These are phyloP conservation scores for Berberis thunbergii DNA, from an alignment of 164 flowering plant species.

Conservation along the genomic window DNA sequence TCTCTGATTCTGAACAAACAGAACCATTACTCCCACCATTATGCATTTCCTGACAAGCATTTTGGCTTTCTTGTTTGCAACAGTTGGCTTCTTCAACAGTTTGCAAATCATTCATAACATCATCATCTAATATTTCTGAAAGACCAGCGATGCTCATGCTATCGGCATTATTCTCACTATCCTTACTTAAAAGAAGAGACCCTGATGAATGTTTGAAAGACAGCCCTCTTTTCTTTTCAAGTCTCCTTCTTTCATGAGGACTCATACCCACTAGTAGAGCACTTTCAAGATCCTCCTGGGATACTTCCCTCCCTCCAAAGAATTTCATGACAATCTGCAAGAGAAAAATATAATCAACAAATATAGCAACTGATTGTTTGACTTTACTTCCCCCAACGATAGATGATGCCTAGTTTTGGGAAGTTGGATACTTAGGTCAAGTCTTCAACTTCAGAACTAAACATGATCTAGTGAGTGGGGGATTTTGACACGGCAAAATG, in stretches of 20 bases:
- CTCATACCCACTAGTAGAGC: slow-evolving; percentile 91
- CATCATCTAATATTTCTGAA: slow-evolving; percentile 7
- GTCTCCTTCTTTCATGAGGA: slow-evolving; percentile 74
- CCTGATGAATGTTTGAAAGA: slow-evolving; percentile 23
- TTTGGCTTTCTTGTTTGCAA: slow-evolving; percentile 8
- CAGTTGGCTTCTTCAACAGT: slow-evolving; percentile 9
- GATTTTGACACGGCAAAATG: not conserved
- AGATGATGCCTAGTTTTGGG: not conserved
- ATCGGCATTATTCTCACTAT: slow-evolving; percentile 8
- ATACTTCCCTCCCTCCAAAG: slow-evolving; percentile 79
- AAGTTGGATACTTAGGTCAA: not conserved
- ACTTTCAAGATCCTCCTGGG: slow-evolving; percentile 66
- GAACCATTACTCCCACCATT: slow-evolving; percentile 4
- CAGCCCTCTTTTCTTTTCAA: slow-evolving; percentile 64
- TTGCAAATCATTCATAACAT: slow-evolving; percentile 2
- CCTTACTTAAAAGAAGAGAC: slow-evolving; percentile 11
- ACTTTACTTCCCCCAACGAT: not conserved
- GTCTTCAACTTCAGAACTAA: not conserved
- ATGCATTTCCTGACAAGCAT: slow-evolving; percentile 5
- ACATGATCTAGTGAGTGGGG: not conserved
- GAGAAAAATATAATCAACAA: not conserved
- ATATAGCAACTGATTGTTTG: not conserved
- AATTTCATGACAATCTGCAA: slow-evolving; percentile 62
- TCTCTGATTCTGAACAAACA: slow-evolving; percentile 4
- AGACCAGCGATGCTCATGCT: slow-evolving; percentile 1